These are phyloP conservation scores for Macrolepiota dolichaula DNA, from an alignment of 768 basidiomycete species.

Conservation along the genomic window DNA sequence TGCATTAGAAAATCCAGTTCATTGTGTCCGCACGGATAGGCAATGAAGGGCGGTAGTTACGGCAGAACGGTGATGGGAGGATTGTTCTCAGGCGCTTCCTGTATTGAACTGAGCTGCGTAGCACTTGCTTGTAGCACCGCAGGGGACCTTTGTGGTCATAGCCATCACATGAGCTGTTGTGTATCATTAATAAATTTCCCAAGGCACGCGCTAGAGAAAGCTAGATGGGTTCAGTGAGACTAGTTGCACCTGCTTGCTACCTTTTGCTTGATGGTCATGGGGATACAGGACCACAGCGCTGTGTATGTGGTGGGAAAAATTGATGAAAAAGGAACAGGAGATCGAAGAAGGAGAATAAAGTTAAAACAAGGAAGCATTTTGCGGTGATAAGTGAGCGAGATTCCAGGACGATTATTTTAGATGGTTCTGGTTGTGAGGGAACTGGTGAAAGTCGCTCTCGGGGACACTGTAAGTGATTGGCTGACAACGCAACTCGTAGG, in stretches of 20 bases:
- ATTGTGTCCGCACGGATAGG: neutral
- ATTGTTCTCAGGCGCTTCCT: neutral
- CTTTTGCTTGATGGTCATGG: neutral
- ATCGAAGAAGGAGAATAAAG: neutral
- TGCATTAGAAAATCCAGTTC: neutral
- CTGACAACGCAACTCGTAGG: slow-evolving; percentile 1
- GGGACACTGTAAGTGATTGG: neutral
- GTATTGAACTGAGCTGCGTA: neutral
- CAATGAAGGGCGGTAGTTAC: neutral
- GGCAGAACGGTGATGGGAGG: neutral
- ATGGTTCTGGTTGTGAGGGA: neutral
- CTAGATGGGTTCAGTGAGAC: no score
- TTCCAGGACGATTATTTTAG: neutral
- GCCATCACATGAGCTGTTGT: no score
- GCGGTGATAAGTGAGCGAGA: neutral
- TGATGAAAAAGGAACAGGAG: slow-evolving; percentile 1
- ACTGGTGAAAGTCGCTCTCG: neutral
- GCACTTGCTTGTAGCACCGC: neutral
- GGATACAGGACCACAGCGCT: neutral
- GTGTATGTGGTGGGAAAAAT: neutral
- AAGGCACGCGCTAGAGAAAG: no score
- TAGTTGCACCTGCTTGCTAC: neutral
- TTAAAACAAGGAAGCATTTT: neutral
- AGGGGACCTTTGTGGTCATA: neutral
- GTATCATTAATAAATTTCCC: no score